Conservation (phyloP, 73 alveolate genomes). For the Tetrahymena elliotti region DNA sequence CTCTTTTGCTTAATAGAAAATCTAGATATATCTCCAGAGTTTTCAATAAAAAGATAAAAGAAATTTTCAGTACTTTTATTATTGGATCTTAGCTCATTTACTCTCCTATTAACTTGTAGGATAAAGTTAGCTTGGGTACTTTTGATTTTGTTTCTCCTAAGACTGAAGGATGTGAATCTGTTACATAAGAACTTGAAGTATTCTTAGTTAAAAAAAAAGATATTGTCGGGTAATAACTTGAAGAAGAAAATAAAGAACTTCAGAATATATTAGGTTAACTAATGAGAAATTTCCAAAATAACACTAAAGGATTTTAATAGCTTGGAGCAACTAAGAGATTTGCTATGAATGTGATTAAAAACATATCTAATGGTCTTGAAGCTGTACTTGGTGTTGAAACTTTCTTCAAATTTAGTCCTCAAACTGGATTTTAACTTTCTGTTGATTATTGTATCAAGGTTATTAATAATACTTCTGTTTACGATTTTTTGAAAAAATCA, state of each 20-base stretch:
- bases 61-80: neutral
- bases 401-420: neutral
- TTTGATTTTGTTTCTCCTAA: neutral
- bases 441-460: neutral
- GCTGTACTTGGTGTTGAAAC: neutral
- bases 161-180: neutral
- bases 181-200: neutral
- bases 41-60: neutral
- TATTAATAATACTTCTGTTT: neutral
- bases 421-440: neutral
- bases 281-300: neutral
- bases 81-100: neutral
- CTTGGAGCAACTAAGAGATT: neutral
- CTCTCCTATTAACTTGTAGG: neutral
- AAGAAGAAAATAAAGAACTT: neutral
- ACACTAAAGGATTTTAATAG: neutral
- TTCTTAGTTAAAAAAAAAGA: neutral
- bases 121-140: neutral
- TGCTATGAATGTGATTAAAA: neutral
- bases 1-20: neutral
- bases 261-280: neutral
- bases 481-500: neutral
- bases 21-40: neutral
- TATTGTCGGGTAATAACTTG: neutral
- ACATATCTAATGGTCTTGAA: neutral